Base-by-base conservation (phyloP, 1,284 basidiomycete genomes). In the Pulveroboletus sp. region DNA sequence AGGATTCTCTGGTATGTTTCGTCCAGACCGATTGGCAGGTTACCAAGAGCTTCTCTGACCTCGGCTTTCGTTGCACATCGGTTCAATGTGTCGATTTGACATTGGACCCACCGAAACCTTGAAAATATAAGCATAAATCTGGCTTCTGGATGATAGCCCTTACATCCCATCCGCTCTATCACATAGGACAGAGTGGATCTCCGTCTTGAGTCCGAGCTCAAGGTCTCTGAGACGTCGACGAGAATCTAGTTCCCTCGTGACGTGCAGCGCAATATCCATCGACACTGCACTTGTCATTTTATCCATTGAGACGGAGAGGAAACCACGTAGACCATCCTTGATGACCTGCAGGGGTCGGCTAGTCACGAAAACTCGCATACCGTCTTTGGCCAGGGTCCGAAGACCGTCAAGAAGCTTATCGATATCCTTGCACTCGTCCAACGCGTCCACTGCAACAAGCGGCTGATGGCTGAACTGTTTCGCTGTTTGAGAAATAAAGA, bases 91-190 rank as follows among this genome's bases (percentile, higher is more conserved):
- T 60, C 43, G 2, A 59, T 49, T 18, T 59, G 58, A 29, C 58
- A 59, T 11, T 59, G 58, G 5, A 60, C 57, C 57, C 57, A 59
- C 3, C 51, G 58, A 43, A 59, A 59, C 58, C 58, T 60, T 40
- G 43, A 18, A 40, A 36, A 28, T 7, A 5, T 58, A 11, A 59
- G 42, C 22, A 8, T 22, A 22, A 40, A 24, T n/a, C n/a, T n/a
- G n/a, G n/a, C 3, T 25, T 36, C 18, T 39, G 7, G 3, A 40
- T 26, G 22, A 36, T 4, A 36, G 4, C 8, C 2, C 52, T 42
- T 49, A 62, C 61, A 62, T 60, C 18, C 61, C 57, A 7, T 61
- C 50, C 38, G 61, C 59, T 22, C 25, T 49, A 10, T 28, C 28
- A 29, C 50, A 63, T 11, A 61, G 5, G 17, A 38, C 8, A 18